Percentiles rank a stretch among this genome's conserved stretches.
These are phyloP conservation scores for Miscanthus lutarioriparius DNA, from an alignment of 176 grass and related monocot genomes.

Conservation along the genomic window DNA sequence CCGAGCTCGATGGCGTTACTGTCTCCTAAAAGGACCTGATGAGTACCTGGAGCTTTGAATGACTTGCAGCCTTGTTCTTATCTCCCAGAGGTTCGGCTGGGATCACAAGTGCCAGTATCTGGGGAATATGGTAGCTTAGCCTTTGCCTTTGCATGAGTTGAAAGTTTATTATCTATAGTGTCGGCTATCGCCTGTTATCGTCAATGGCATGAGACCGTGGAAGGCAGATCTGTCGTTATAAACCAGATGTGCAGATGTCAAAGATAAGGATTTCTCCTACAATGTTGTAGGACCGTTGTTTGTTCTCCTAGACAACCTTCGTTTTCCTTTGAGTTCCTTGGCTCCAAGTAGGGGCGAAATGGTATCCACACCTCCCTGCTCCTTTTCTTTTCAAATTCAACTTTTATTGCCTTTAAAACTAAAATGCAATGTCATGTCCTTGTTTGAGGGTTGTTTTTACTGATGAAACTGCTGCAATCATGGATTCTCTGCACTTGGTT, in stretches of 20 bases:
- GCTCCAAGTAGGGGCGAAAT: neutral
- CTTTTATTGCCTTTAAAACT: neutral
- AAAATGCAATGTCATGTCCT: neutral
- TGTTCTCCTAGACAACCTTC: neutral
- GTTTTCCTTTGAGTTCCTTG: neutral
- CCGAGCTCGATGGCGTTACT: slow-evolving; percentile 63
- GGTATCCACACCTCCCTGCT: neutral
- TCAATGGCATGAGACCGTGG: slow-evolving; percentile 1
- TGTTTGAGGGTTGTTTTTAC: neutral
- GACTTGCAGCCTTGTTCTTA: slow-evolving; percentile 6
- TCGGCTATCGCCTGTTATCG: slow-evolving; percentile 8
- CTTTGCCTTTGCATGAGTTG: neutral
- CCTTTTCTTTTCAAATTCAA: neutral
- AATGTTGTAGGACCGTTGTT: neutral
- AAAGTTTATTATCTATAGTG: neutral
- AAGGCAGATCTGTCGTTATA: neutral
- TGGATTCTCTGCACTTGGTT: neutral
- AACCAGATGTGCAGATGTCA: neutral
- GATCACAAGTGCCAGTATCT: no score
- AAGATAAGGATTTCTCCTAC: neutral
- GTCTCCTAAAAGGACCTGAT: slow-evolving; percentile 55
- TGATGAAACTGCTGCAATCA: neutral
- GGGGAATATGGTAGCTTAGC: neutral
- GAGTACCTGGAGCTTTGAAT: slow-evolving; percentile 5
- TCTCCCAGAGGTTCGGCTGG: neutral